Conservation (phyloP, 2,329 filamentous ascomycete species). For the Exophiala sp. region DNA sequence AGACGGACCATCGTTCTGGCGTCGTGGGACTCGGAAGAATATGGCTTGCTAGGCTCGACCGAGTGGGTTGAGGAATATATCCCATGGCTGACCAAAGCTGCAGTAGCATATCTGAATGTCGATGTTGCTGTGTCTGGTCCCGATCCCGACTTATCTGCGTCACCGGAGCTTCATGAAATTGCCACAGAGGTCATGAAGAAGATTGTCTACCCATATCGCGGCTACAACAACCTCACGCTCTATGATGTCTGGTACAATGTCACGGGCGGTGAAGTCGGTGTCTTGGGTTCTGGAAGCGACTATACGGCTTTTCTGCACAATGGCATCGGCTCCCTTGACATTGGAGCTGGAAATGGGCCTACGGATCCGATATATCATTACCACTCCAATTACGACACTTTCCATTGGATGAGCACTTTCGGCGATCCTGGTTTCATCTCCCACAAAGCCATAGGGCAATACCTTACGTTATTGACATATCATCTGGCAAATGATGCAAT, state of each 20-base stretch:
- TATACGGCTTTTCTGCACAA: constrained; percentile 44
- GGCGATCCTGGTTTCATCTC: constrained; percentile 48
- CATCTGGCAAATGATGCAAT: constrained; percentile 37
- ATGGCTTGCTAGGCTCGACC: constrained; percentile 38
- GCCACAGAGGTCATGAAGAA: constrained; percentile 38
- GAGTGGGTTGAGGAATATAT: constrained; percentile 48
- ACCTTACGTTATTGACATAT: constrained; percentile 40
- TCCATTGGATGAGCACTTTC: constrained; percentile 49
- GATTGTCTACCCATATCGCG: constrained; percentile 37
- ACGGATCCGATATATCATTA: constrained; percentile 44
- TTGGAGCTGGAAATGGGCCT: constrained; percentile 37
- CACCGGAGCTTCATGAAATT: constrained; percentile 39
- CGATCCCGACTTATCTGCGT: constrained; percentile 36
- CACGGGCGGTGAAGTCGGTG: constrained; percentile 36
- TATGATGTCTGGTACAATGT: constrained; percentile 42
- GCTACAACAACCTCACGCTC: constrained; percentile 37
- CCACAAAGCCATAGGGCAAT: constrained; percentile 48
- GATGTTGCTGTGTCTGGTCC: constrained; percentile 46
- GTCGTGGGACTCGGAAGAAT: constrained; percentile 38
- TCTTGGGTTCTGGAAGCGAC: constrained; percentile 44
- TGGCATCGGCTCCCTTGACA: constrained; percentile 39
- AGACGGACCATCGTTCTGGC: constrained; percentile 43
- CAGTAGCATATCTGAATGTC: constrained; percentile 48
- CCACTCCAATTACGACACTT: constrained; percentile 45
- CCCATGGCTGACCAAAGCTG: constrained; percentile 40